Conservation (phyloP, 106 monocot species). For the Dioscorea dumetorum region DNA sequence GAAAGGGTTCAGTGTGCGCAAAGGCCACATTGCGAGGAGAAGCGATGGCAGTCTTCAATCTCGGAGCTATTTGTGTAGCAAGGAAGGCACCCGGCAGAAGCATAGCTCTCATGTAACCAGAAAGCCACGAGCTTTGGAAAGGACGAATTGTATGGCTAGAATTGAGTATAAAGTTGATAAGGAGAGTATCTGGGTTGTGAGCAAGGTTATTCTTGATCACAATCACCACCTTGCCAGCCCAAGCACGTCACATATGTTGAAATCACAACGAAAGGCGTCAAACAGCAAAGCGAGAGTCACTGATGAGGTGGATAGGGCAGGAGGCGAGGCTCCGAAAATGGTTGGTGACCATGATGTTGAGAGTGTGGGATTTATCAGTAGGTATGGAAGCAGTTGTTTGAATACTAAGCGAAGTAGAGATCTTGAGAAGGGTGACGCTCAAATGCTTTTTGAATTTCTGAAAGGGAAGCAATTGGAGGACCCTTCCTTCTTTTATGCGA, state of each 20-base stretch:
- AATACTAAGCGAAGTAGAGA: conserved; percentile 25
- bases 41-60: conserved; percentile 36
- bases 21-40: conserved; percentile 59
- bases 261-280: conserved; percentile 46
- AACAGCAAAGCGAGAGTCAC: conserved; percentile 17
- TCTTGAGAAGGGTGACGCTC: conserved; percentile 48
- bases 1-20: conserved; percentile 59
- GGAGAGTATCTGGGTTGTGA: conserved; percentile 37
- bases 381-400: conserved; percentile 30
- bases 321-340: conserved; percentile 19
- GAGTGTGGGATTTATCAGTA: conserved; percentile 12
- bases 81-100: conserved; percentile 49
- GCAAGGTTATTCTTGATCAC: conserved; percentile 46
- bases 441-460: conserved; percentile 51
- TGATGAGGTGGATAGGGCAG: not conserved
- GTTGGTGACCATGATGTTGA: conserved; percentile 9
- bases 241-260: conserved; percentile 38
- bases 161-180: conserved; percentile 50
- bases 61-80: conserved; percentile 55
- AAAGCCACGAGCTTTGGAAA: conserved; percentile 53
- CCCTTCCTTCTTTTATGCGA: conserved; percentile 58
- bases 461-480: conserved; percentile 57
- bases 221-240: conserved; percentile 53
- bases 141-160: conserved; percentile 59
- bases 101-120: conserved; percentile 39